Evolutionary conservation across 257 asterid species (phyloP).

Genomic region (Osmanthus fragrans): DNA sequence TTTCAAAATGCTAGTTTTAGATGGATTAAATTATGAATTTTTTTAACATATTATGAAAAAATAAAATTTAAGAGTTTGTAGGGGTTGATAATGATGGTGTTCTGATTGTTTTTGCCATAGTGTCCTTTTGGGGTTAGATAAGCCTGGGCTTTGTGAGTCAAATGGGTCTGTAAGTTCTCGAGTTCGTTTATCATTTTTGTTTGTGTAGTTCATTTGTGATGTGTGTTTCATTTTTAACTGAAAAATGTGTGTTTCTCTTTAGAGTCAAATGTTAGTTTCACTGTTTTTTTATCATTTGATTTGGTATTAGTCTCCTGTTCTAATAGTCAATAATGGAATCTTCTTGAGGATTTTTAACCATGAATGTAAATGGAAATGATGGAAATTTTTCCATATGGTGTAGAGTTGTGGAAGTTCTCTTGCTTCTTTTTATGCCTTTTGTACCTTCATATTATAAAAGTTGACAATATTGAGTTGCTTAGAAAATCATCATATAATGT

Average conservation of each 20-base stretch:
- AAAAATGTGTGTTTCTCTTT: background rate
- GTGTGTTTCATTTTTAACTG: background rate
- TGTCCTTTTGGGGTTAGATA: background rate
- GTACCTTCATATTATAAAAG: background rate
- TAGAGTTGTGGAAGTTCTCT: background rate
- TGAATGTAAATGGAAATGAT: background rate
- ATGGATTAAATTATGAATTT: conserved; percentile 1
- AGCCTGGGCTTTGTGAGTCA: background rate
- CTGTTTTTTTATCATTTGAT: background rate
- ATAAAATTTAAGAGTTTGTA: background rate
- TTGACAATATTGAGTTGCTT: background rate
- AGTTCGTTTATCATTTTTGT: background rate
- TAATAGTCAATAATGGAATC: background rate
- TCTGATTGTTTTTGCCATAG: background rate
- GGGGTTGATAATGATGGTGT: background rate
- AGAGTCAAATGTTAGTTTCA: background rate
- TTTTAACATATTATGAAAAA: background rate
- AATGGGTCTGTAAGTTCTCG: background rate
- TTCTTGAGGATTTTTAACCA: background rate
- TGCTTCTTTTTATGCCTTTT: background rate
- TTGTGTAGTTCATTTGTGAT: background rate
- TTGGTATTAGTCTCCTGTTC: background rate
- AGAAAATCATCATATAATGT: background rate
- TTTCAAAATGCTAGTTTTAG: background rate
- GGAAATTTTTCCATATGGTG: background rate